Evolutionary conservation across 148 eudicot genomes (phyloP).

Genomic region (Oxyria digyna): DNA sequence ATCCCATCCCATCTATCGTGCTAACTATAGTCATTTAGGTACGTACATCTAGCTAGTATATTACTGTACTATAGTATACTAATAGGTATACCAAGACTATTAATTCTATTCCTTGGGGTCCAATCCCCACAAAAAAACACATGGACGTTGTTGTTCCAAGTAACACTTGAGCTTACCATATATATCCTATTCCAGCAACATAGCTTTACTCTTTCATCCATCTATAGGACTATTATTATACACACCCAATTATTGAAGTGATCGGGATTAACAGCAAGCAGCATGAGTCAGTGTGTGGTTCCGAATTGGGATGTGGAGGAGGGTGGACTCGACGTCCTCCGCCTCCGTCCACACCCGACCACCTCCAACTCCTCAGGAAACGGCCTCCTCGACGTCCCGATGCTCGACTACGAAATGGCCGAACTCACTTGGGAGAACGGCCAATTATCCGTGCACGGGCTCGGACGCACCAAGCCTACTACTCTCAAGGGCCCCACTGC

Average conservation of each 20-base stretch:
- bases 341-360: conserved; percentile 13
- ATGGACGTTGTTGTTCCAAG: conserved; percentile 8
- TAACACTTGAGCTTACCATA: background rate
- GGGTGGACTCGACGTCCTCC: conserved; percentile 19
- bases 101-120: too few relatives aligned
- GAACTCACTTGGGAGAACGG: conserved; percentile 92
- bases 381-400: background rate
- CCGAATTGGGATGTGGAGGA: conserved; percentile 52
- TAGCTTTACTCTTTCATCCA: too few relatives aligned
- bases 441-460: conserved; percentile 58
- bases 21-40: too few relatives aligned
- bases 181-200: too few relatives aligned
- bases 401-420: conserved; percentile 64
- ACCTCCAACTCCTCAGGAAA: conserved; percentile 11
- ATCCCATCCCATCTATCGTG: too few relatives aligned
- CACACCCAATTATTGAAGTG: too few relatives aligned
- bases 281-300: conserved; percentile 67
- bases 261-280: too few relatives aligned
- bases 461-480: conserved; percentile 23
- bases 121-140: too few relatives aligned
- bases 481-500: conserved; percentile 6
- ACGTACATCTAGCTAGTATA: too few relatives aligned
- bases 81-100: too few relatives aligned
- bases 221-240: too few relatives aligned
- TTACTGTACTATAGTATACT: too few relatives aligned